Conservation (phyloP, 2,329 filamentous ascomycete genomes). For the Pestalotiopsis sp. region DNA sequence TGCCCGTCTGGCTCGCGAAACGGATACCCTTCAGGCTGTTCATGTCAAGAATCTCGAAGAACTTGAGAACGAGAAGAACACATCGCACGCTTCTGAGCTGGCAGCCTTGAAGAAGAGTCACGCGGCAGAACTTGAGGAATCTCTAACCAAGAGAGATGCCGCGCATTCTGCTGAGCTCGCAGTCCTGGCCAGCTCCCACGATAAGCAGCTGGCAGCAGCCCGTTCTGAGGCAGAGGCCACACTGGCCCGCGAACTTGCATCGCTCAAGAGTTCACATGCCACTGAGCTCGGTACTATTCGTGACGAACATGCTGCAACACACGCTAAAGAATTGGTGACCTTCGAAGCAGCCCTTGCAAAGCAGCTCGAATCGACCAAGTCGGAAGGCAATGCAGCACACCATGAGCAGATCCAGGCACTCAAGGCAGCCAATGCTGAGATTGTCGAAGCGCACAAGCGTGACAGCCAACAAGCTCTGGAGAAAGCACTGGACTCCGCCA, state of each 20-base stretch:
- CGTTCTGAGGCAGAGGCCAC: constrained; percentile 29
- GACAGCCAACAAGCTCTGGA: constrained; percentile 10
- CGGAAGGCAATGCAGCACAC: constrained; percentile 20
- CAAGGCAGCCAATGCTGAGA: constrained; percentile 18
- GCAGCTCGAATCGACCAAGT: constrained; percentile 31
- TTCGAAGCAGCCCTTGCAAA: constrained; percentile 26
- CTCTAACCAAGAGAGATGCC: constrained; percentile 28
- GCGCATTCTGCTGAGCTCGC: constrained; percentile 31
- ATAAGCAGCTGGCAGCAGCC: constrained; percentile 33
- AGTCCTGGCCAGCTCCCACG: constrained; percentile 30
- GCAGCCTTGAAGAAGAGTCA: constrained; percentile 27
- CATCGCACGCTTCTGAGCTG: constrained; percentile 21
- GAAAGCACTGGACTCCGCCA: neutral
- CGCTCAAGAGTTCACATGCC: constrained; percentile 28
- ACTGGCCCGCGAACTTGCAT: constrained; percentile 21
- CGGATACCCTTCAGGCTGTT: constrained; percentile 24
- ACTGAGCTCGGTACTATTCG: constrained; percentile 31
- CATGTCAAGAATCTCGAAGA: constrained; percentile 29
- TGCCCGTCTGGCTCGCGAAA: constrained; percentile 21
- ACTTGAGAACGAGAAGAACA: constrained; percentile 25
- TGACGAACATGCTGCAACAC: constrained; percentile 30
- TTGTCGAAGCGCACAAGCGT: constrained; percentile 23
- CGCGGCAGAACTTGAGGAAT: constrained; percentile 27
- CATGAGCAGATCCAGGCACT: constrained; percentile 19
- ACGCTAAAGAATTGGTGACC: constrained; percentile 25